Conservation (phyloP, 495 filamentous ascomycete genomes). For the Antarctomyces pellizariae region DNA sequence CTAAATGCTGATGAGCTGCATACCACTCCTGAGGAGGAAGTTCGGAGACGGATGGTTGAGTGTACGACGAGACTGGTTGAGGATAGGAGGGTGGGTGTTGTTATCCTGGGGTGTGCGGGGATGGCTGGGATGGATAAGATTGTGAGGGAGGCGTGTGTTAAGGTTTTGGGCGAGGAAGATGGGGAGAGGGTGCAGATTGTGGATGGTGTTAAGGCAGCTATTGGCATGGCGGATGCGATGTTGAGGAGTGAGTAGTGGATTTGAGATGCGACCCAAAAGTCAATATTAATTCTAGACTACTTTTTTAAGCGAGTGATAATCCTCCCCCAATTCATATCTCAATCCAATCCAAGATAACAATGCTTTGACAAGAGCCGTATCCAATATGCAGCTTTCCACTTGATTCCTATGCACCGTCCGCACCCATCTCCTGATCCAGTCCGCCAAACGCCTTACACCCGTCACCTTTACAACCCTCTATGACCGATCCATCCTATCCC, state of each 20-base stretch:
- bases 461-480: too few relatives aligned
- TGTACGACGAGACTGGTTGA: slow-evolving; percentile 42
- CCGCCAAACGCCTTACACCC: too few relatives aligned
- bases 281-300: neutral
- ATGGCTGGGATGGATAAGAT: slow-evolving; percentile 78
- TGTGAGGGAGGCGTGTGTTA: slow-evolving; percentile 43
- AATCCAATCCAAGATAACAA: neutral
- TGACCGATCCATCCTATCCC: too few relatives aligned
- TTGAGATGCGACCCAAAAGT: neutral
- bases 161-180: slow-evolving; percentile 33
- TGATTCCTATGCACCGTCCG: too few relatives aligned
- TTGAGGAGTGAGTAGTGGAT: too few relatives aligned
- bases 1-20: slow-evolving; percentile 67
- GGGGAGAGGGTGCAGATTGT: slow-evolving; percentile 44
- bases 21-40: slow-evolving; percentile 32
- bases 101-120: slow-evolving; percentile 67
- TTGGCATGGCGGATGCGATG: slow-evolving; percentile 38
- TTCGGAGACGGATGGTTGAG: slow-evolving; percentile 39
- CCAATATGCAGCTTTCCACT: too few relatives aligned
- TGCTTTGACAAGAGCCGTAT: too few relatives aligned
- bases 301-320: neutral
- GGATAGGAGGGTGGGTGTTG: slow-evolving; percentile 31
- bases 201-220: slow-evolving; percentile 65
- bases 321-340: neutral
- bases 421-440: too few relatives aligned